Evolutionary conservation across 208 protist genomes (phyloP), one percentile per base, ranked within the genome.

Genomic region (Polymyxa betae): DNA sequence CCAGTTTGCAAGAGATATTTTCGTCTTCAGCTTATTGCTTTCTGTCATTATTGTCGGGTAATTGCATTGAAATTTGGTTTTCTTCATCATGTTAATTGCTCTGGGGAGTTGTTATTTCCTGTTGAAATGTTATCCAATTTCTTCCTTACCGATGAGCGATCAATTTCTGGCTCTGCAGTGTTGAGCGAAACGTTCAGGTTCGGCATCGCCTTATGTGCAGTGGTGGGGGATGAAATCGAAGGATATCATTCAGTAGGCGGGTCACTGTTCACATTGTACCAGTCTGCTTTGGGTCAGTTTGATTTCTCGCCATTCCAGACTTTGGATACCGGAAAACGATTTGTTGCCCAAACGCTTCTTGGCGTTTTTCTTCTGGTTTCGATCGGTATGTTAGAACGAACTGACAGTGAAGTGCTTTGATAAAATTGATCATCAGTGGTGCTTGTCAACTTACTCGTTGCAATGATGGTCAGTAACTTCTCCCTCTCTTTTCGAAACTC

Each of bases 11-110:
- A 35, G 72, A 16, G 72, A 82, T 43, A 82, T 82, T 20, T 20
- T 82, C 16, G 72, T 82, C 16, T 82, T 82, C 72, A 35, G n/a
- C n/a, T n/a, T 82, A 5, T n/a, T 82, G 16, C 72, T 82, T 40
- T 82, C 35, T 20, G 72, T 82, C 10, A 35, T 43, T 43, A 82
- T 82, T 5, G 35, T 82, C 35, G 72, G 72, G 72, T 82, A n/a
- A n/a, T n/a, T n/a, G n/a, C n/a, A n/a, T n/a, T n/a, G n/a, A n/a
- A n/a, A n/a, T n/a, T n/a, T n/a, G n/a, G n/a, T n/a, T n/a, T n/a
- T n/a, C n/a, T n/a, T n/a, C n/a, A n/a, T n/a, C n/a, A n/a, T n/a
- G n/a, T n/a, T n/a, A n/a, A n/a, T n/a, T n/a, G n/a, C n/a, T n/a
- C n/a, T n/a, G n/a, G n/a, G n/a, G n/a, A n/a, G n/a, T n/a, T n/a